These are phyloP conservation scores for Cynara cardunculus DNA, from an alignment of 129 eudicot genomes.

Conservation along the genomic window DNA sequence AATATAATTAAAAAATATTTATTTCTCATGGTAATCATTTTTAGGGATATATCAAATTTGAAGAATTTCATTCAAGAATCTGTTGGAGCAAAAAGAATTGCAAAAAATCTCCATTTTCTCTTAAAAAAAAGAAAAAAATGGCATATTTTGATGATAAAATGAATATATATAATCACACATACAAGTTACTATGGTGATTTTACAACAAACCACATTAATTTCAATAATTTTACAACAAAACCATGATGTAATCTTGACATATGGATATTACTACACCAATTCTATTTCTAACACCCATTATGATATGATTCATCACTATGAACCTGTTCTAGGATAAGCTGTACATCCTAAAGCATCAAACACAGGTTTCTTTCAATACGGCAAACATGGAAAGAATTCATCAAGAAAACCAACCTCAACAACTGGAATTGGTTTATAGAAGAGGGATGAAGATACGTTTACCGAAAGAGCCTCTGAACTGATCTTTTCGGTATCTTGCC, in stretches of 20 bases:
- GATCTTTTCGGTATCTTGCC: conserved; percentile 91
- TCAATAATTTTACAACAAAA: neutral
- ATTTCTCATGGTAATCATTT: no score
- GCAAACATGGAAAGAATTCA: neutral
- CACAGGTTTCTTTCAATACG: conserved; percentile 1
- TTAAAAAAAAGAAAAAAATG: no score
- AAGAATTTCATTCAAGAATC: no score
- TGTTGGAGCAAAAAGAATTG: no score
- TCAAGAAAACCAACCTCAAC: neutral
- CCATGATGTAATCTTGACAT: neutral
- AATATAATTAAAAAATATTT: no score
- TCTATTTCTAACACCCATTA: no score
- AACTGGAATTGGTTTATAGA: neutral
- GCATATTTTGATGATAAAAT: no score
- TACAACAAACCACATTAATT: neutral
- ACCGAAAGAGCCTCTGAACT: conserved; percentile 80
- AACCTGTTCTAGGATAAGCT: conserved; percentile 5
- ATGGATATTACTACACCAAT: neutral
- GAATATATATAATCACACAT: no score
- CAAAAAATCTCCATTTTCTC: no score
- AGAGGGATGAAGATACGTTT: no score
- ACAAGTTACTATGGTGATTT: no score
- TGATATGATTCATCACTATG: neutral
- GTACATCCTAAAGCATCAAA: neutral
- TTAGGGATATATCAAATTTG: no score